Base-by-base conservation (phyloP, 2,329 filamentous ascomycete genomes). In the Neurospora sp. region DNA sequence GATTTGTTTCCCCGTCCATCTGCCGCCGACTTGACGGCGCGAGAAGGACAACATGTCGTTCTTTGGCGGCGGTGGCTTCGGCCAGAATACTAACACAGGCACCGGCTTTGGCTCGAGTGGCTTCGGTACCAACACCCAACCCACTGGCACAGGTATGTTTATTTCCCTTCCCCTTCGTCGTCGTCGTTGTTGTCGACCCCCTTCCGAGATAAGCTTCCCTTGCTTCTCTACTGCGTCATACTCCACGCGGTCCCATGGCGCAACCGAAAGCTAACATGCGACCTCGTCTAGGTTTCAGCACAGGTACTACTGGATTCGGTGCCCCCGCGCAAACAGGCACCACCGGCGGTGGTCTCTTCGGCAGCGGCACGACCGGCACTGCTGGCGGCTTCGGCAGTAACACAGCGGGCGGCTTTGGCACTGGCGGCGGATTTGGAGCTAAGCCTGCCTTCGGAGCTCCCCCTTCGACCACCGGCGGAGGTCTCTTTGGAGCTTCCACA, bases 31-130 rank as follows among this genome's bases (percentile, higher is more conserved):
- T 69, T 69, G 71, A 67, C 71, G 71, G 69, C 70, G 52, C 52
- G 52, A 62, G 52, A 62, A 62, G 52, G 52, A 62, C 77, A 82
- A 73, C 77, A 88, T 88, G 86, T 86, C 86, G 76, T 86, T 87
- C 73, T 82, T 83, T 72, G 84, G 84, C 76, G 83, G 84, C 77
- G 81, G 82, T 75, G 85, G 87, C 82, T 90, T 90, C 80, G 87
- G 87, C 80, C 83, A 85, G 76, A 85, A 84, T 73, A 88, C 85
- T 77, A 83, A 82, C 80, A 67, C 80, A 83, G 77, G 74, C 79
- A 75, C 73, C 67, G 82, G 81, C 28, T 91, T 91, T 79, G 86
- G 52, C 52, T 62, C 52, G 52, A 62, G 86, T 74, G 87, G 87
- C 65, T 89, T 87, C 71, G 85, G 85, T 46, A 68, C 80, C 69